A percentile compares a stretch with the other conserved stretches of the same genome.
Evolutionary conservation across 169 alveolate genomes (phyloP).

Genomic region (Eimeria maxima): DNA sequence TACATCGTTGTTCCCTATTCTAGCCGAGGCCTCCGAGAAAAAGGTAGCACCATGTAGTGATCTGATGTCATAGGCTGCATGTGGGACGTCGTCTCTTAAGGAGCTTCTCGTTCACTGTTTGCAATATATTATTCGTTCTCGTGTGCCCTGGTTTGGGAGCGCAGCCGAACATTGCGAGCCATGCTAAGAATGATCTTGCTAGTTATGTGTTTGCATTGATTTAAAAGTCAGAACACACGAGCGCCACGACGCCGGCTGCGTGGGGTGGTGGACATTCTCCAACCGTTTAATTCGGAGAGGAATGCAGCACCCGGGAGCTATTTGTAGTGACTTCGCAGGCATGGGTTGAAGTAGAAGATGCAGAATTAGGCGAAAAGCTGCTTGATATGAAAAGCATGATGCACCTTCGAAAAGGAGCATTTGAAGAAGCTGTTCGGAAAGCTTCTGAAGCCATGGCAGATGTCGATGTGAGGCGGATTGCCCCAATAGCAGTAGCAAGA

Average conservation of each 20-base stretch:
- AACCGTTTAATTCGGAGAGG: not conserved
- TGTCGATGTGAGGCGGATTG: conserved; percentile 3
- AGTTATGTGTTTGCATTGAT: too few species aligned
- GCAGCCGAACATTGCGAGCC: not conserved
- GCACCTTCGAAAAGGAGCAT: conserved; percentile 46
- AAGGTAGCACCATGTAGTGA: conserved; percentile 2
- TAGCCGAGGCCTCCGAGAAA: conserved; percentile 61
- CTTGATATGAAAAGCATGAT: conserved; percentile 1
- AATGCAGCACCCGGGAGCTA: not conserved
- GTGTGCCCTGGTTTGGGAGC: not conserved
- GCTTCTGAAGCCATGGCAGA: conserved; percentile 57
- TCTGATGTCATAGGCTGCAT: not conserved
- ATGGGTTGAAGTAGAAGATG: conserved; percentile 55
- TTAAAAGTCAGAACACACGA: not conserved
- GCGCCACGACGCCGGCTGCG: not conserved
- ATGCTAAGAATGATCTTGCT: not conserved
- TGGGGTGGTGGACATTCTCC: not conserved
- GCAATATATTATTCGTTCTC: not conserved
- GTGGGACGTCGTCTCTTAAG: not conserved
- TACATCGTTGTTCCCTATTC: conserved; percentile 12
- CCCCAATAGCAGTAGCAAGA: not conserved
- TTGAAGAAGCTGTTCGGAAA: conserved; percentile 55
- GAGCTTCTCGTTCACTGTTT: not conserved
- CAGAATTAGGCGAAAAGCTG: conserved; percentile 63
- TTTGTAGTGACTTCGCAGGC: not conserved